Conservation (phyloP, 768 basidiomycete genomes). For the Russula brevipes region DNA sequence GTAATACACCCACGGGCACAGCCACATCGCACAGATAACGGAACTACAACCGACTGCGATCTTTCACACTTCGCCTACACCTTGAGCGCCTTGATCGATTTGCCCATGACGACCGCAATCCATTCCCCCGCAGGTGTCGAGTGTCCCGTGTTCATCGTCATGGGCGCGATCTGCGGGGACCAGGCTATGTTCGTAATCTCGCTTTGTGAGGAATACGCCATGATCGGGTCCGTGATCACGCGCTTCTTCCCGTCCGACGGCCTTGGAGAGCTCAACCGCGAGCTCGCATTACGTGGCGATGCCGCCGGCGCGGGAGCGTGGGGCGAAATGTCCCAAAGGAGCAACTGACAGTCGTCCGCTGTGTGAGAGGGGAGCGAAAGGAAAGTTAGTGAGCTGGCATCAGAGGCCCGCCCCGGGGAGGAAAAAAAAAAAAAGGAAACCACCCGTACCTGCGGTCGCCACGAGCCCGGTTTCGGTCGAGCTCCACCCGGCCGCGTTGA, state of each 20-base stretch:
- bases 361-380: constrained; percentile 14
- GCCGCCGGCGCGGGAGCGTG: constrained; percentile 52
- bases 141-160: constrained; percentile 70
- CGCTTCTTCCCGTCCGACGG: constrained; percentile 71
- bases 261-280: constrained; percentile 75
- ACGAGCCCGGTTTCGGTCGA: constrained; percentile 76
- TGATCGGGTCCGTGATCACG: constrained; percentile 66
- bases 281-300: constrained; percentile 63
- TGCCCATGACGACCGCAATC: constrained; percentile 80
- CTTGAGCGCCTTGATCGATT: constrained; percentile 74
- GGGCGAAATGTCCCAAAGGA: constrained; percentile 83
- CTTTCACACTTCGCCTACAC: constrained; percentile 42
- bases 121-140: constrained; percentile 77
- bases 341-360: constrained; percentile 94
- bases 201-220: constrained; percentile 73
- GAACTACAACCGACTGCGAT: neutral
- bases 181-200: constrained; percentile 85
- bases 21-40: neutral
- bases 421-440: neutral
- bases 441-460: constrained; percentile 71
- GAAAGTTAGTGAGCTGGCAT: neutral
- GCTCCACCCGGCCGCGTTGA: constrained; percentile 91
- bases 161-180: constrained; percentile 78
- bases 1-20: neutral
- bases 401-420: neutral